Base-by-base conservation (phyloP, 139 green algal species). In the Micractinium sp. region DNA sequence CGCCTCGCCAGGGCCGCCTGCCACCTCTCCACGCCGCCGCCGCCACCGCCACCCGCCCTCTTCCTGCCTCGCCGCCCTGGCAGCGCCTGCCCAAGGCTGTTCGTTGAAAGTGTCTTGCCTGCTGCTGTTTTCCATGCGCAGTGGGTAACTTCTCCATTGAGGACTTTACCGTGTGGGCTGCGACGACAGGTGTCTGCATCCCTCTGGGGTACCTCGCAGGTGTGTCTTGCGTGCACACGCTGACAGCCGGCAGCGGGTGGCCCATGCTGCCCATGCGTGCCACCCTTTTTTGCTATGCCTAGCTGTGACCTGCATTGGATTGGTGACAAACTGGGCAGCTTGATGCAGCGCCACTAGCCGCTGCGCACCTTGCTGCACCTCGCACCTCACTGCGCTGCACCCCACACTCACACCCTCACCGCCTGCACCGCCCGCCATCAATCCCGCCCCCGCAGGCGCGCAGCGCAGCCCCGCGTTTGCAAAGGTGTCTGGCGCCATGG, bases 171-270 rank as follows among this genome's bases (percentile, higher is more conserved):
- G 20, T 90, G 9, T 38, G 66, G 1, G 90, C 36, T 22, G 87
- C 27, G 12, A 39, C 87, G 9, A 73, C 82, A 2, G 87, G 53
- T 4, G 12, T 90, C 19, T 71, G 87, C 56, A 67, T 75, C 60
- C 87, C 90, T 27, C 33, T 91, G 29, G 90, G 82, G 29, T 91
- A 81, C 83, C 60, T 83, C 41, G 87, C 90, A 88, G 86, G 83
- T 86, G 74, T 1, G 86, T 20, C 56, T 14, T 23, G 60, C 60
- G 15, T 66, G 15, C 60, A 66, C 15, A 14, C 60, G 16, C 60
- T n/a, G n/a, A n/a, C n/a, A n/a, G n/a, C n/a, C n/a, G n/a, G n/a
- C n/a, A n/a, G n/a, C n/a, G n/a, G n/a, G n/a, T n/a, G n/a, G n/a
- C n/a, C n/a, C n/a, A n/a, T n/a, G n/a, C 60, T 66, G 14, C 60